Percentiles rank a stretch among this genome's conserved stretches.
Conservation (phyloP, 495 filamentous ascomycete genomes). For the Jackrogersella minutella region DNA sequence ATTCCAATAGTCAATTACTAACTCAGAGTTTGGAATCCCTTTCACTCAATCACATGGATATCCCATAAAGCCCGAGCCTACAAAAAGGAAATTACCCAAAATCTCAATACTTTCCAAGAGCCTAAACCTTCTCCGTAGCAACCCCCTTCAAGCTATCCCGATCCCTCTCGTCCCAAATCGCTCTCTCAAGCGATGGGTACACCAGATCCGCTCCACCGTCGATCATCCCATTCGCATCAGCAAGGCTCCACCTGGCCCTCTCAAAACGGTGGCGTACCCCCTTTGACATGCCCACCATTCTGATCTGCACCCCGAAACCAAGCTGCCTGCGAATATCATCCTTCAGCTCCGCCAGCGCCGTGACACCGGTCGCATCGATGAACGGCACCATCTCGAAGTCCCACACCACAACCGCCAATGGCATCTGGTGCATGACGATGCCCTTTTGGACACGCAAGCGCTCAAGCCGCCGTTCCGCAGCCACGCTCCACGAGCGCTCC, state of each 20-base stretch:
- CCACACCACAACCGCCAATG: conserved; percentile 40
- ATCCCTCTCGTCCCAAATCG: conserved; percentile 44
- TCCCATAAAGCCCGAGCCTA: not conserved
- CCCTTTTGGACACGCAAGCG: conserved; percentile 40
- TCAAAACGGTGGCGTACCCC: conserved; percentile 41
- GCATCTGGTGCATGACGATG: conserved; percentile 39
- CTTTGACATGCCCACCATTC: conserved; percentile 42
- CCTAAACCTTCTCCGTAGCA: conserved; percentile 36
- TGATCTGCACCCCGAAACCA: conserved; percentile 41
- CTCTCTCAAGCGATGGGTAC: conserved; percentile 41
- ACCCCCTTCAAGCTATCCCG: conserved; percentile 40
- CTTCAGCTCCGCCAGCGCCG: conserved; percentile 44
- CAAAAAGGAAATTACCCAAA: not conserved
- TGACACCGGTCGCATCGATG: conserved; percentile 46
- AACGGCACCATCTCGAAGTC: conserved; percentile 45
- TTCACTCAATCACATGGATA: not conserved
- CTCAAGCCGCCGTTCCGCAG: conserved; percentile 45
- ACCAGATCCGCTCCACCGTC: conserved; percentile 38
- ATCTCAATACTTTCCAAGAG: not conserved
- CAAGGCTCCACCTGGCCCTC: conserved; percentile 44
- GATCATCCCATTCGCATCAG: conserved; percentile 36
- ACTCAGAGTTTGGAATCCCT: not conserved
- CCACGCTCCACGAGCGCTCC: conserved; percentile 58
- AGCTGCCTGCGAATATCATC: conserved; percentile 41
- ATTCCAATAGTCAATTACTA: too few relatives aligned